These are phyloP conservation scores for Chiua virens DNA, from an alignment of 768 basidiomycete genomes.

Conservation along the genomic window DNA sequence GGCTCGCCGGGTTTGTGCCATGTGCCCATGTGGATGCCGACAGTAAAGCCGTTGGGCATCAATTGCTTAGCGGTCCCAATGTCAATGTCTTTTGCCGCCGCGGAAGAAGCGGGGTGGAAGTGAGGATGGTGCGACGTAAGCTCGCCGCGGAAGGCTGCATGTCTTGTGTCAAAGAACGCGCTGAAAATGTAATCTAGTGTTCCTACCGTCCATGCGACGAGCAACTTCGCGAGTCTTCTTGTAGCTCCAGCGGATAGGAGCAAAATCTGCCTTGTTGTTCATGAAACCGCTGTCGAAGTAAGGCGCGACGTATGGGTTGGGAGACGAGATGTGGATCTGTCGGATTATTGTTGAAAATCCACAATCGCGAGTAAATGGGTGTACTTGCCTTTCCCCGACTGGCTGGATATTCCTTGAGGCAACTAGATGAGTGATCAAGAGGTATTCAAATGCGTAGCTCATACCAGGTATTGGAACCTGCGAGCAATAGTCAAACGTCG, in stretches of 20 bases:
- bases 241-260: slow-evolving; percentile 75
- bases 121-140: slow-evolving; percentile 71
- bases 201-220: slow-evolving; percentile 65
- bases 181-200: too few relatives aligned
- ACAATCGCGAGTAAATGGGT: not conserved
- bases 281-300: slow-evolving; percentile 75
- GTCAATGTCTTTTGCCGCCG: slow-evolving; percentile 61
- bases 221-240: slow-evolving; percentile 75
- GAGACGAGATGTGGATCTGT: slow-evolving; percentile 61
- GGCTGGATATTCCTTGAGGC: slow-evolving; percentile 58
- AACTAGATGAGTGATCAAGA: not conserved
- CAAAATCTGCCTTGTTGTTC: slow-evolving; percentile 77
- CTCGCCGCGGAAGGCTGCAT: slow-evolving; percentile 65
- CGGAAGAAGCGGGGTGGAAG: slow-evolving; percentile 69
- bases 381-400: slow-evolving; percentile 60
- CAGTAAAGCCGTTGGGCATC: slow-evolving; percentile 58
- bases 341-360: not conserved
- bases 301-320: slow-evolving; percentile 62
- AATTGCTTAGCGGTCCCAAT: slow-evolving; percentile 65
- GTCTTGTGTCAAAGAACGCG: not conserved
- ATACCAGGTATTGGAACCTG: slow-evolving; percentile 58
- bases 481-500: slow-evolving; percentile 5
- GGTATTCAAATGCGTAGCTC: not conserved
- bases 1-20: slow-evolving; percentile 58
- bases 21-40: slow-evolving; percentile 73